phyloP scores from a whole-genome alignment of 345 rosid species.

The Pseudoturritis turrita region DNA sequence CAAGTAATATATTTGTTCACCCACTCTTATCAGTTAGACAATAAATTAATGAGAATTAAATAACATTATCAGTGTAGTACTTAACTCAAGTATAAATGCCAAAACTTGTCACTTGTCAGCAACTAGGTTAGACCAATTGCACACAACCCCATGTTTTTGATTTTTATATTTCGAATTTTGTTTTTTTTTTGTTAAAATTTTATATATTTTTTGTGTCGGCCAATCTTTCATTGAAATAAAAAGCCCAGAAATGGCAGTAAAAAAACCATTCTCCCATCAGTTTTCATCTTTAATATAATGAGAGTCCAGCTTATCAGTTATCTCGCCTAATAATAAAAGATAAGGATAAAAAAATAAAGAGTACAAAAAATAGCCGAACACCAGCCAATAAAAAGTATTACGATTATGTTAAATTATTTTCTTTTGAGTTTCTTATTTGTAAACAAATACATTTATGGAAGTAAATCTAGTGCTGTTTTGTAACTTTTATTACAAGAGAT shows the following conservation, averaged over 20 bases:
- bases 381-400: too few relatives aligned
- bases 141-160: neutral
- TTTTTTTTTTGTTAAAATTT: too few relatives aligned
- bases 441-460: neutral
- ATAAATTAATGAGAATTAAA: neutral
- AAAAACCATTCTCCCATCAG: too few relatives aligned
- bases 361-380: too few relatives aligned
- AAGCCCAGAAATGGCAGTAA: too few relatives aligned
- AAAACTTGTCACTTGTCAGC: constrained; percentile 24
- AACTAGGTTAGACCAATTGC: constrained; percentile 9
- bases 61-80: constrained; percentile 14
- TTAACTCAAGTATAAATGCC: constrained; percentile 19
- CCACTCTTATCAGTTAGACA: neutral
- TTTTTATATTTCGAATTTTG: neutral
- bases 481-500: neutral
- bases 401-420: neutral
- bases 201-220: too few relatives aligned
- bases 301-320: too few relatives aligned
- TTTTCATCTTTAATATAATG: too few relatives aligned
- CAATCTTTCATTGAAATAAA: too few relatives aligned
- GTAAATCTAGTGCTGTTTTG: neutral
- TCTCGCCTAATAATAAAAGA: too few relatives aligned
- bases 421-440: neutral
- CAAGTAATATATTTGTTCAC: neutral
- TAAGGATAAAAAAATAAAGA: too few relatives aligned